These are phyloP conservation scores for Apiospora hydei DNA, from an alignment of 2,329 filamentous ascomycete genomes.

Conservation along the genomic window DNA sequence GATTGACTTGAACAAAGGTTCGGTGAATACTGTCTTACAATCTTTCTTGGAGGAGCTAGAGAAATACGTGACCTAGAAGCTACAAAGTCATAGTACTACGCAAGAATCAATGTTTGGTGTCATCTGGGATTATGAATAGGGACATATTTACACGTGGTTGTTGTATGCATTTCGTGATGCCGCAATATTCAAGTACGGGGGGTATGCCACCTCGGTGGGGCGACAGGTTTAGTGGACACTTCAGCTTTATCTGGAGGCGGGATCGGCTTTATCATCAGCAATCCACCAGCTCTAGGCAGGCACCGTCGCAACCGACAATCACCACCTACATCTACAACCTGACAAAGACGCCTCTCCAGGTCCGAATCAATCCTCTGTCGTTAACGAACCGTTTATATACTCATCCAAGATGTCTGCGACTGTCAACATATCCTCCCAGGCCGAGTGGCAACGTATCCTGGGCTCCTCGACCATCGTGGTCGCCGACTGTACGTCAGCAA, in stretches of 20 bases:
- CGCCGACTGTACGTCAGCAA: slow-evolving; percentile 77
- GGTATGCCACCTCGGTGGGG: not conserved
- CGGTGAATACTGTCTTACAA: not conserved
- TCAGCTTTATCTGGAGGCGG: slow-evolving; percentile 18
- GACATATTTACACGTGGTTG: not conserved
- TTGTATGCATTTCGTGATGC: not conserved
- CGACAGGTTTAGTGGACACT: not conserved
- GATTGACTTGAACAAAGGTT: not conserved
- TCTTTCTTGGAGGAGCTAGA: not conserved
- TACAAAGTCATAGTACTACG: too few relatives aligned
- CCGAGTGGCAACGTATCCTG: slow-evolving; percentile 77
- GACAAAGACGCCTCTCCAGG: not conserved
- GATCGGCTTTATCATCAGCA: not conserved
- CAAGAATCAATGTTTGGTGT: too few relatives aligned
- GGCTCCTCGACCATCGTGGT: slow-evolving; percentile 80
- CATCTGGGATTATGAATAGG: too few relatives aligned
- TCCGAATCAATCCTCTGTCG: not conserved
- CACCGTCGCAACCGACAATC: slow-evolving; percentile 3
- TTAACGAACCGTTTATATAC: not conserved
- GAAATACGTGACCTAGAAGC: not conserved
- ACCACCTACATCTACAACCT: slow-evolving; percentile 23
- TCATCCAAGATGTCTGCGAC: slow-evolving; percentile 49
- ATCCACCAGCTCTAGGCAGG: slow-evolving; percentile 12
- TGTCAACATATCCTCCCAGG: slow-evolving; percentile 67
- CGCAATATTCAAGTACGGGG: not conserved